A percentile compares a stretch with the other conserved stretches of the same genome.
Evolutionary conservation across 2,329 filamentous ascomycete genomes (phyloP).

Genomic region (Metarhizium humberi): DNA sequence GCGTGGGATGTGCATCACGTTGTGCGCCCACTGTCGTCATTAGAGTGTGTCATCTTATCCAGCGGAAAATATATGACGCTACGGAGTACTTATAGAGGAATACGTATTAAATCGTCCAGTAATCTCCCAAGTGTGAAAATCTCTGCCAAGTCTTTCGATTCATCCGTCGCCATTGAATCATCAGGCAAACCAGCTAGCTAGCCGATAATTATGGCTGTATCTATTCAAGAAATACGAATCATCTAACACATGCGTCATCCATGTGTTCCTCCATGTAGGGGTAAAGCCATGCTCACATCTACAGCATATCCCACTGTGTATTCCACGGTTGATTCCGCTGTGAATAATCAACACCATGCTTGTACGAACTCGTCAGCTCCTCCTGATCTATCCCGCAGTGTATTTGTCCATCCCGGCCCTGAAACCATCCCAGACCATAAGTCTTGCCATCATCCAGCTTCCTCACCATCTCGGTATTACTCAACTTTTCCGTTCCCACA

Average conservation of each 20-base stretch:
- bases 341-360: conserved; percentile 47
- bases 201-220: too few species aligned
- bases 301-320: conserved; percentile 28
- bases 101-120: too few species aligned
- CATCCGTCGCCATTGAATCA: too few species aligned
- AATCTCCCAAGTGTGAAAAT: too few species aligned
- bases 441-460: conserved; percentile 50
- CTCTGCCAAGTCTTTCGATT: too few species aligned
- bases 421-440: conserved; percentile 72
- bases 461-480: conserved; percentile 50
- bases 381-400: conserved; percentile 75
- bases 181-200: too few species aligned
- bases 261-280: not conserved
- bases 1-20: not conserved
- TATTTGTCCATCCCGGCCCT: conserved; percentile 59
- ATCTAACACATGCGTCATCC: not conserved
- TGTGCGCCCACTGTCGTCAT: not conserved
- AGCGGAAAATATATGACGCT: not conserved
- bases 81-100: too few species aligned
- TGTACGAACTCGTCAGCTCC: conserved; percentile 56
- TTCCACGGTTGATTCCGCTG: conserved; percentile 44
- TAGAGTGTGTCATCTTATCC: not conserved
- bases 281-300: not conserved
- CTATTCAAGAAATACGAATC: not conserved
- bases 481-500: conserved; percentile 57